Conservation (phyloP, 2,329 filamentous ascomycete genomes). For the Cladosporium sp. region DNA sequence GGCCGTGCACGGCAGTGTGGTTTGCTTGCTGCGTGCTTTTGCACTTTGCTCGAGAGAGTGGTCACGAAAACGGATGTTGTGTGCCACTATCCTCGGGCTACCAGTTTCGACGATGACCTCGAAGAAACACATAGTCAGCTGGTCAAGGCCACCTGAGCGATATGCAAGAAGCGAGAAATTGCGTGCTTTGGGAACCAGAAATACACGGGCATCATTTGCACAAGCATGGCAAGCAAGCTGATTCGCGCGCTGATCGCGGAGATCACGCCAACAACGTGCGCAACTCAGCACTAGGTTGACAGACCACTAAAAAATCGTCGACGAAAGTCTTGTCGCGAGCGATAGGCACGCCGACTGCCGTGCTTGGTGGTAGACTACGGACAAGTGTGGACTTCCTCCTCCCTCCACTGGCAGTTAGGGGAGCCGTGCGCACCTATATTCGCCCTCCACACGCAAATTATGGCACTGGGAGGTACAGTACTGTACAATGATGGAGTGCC, state of each 20-base stretch:
- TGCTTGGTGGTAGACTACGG: neutral
- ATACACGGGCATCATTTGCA: neutral
- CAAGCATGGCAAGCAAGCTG: neutral
- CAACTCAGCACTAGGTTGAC: neutral
- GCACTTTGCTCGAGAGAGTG: neutral
- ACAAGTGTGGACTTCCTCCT: neutral
- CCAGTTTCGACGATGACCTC: too few relatives aligned
- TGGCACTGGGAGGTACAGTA: neutral
- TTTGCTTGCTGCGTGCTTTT: neutral
- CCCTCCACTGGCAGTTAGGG: neutral
- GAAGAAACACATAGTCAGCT: conserved; percentile 9
- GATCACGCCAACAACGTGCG: conserved; percentile 5
- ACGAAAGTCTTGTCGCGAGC: neutral
- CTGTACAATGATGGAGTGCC: neutral
- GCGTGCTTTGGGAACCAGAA: conserved; percentile 2
- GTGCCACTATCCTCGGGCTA: too few relatives aligned
- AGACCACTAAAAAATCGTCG: neutral
- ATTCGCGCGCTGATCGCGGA: conserved; percentile 8
- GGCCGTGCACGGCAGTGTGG: neutral
- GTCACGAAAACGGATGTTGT: conserved; percentile 1
- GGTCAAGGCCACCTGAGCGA: conserved; percentile 5
- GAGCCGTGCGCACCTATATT: conserved; percentile 3
- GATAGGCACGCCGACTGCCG: neutral
- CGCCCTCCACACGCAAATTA: conserved; percentile 6
- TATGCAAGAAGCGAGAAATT: neutral